Conservation (phyloP, 2,329 filamentous ascomycete species). For the Aspergillus jensenii region DNA sequence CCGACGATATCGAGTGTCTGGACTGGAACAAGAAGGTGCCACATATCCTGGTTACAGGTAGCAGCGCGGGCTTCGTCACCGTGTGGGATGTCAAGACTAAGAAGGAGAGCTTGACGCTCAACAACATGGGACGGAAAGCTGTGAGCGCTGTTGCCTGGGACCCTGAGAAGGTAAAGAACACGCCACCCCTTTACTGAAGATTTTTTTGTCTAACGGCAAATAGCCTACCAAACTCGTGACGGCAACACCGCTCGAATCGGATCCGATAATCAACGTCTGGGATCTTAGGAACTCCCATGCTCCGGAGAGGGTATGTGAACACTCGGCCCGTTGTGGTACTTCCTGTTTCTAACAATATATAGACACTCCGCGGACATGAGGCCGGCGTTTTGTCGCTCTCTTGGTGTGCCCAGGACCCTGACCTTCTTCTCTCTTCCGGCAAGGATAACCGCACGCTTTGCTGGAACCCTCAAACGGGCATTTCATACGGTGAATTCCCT, state of each 20-base stretch:
- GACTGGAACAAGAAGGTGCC: constrained; percentile 99
- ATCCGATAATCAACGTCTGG: constrained; percentile 88
- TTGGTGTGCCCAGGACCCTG: constrained; percentile 90
- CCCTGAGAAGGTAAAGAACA: constrained; percentile 67
- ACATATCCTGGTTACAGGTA: constrained; percentile 93
- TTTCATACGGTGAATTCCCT: constrained; percentile 86
- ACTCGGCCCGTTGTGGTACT: not conserved
- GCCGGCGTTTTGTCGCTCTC: constrained; percentile 90
- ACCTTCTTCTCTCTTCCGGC: constrained; percentile 86
- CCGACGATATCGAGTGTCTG: constrained; percentile 92
- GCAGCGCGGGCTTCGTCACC: constrained; percentile 89
- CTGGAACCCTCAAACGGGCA: constrained; percentile 93
- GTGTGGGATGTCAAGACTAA: constrained; percentile 99
- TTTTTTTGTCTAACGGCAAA: constrained; percentile 17
- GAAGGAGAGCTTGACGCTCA: constrained; percentile 93
- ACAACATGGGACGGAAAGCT: constrained; percentile 82
- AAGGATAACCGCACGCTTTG: constrained; percentile 95
- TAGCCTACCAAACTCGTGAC: constrained; percentile 87
- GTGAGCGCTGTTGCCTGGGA: constrained; percentile 98
- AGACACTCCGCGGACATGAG: constrained; percentile 86
- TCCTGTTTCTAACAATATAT: constrained; percentile 28
- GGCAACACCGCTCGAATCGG: constrained; percentile 83
- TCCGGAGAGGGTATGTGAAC: constrained; percentile 62
- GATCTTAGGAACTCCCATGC: constrained; percentile 95
- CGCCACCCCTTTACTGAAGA: not conserved